Base-by-base conservation (phyloP, 179 eudicot species). In the Pouteria campechiana region DNA sequence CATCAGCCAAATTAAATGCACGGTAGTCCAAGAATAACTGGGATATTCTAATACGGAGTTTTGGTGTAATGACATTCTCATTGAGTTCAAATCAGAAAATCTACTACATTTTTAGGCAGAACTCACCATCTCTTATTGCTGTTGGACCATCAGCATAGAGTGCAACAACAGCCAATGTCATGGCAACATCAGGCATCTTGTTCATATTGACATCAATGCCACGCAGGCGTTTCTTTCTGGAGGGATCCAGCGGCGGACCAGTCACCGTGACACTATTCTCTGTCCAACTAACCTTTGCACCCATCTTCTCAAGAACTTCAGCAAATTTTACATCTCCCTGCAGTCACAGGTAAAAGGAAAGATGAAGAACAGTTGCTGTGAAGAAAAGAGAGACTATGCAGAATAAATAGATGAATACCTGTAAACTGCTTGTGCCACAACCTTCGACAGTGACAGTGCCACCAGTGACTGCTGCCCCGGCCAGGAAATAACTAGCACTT, bases 161-260 rank as follows among this genome's bases (percentile, higher is more conserved):
- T 37, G 98, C 98, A 21, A 86, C 88, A 11, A 90, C 98, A 24
- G 98, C 98, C 34, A 90, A 84, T 16, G 98, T 90, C 98, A 90
- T 90, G 29, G 98, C 98, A 19, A 90, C 98, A 65, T 90, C 98
- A 17, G 98, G 98, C 98, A 90, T 90, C 65, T 90, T 90, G 83
- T 90, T 90, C 98, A 90, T 90, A 85, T 90, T 90, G 34, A 90
- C 93, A 51, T 86, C 98, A 53, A 90, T 28, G 16, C 87, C 80
- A 14, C 74, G 76, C 67, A 90, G 61, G 48, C 75, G 98, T 72
- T 79, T 82, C 54, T 57, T 74, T 45, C 90, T 83, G 41, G 54
- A 70, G 35, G 94, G 49, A 56, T 63, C 56, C 25, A 84, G 73
- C n/a, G 84, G 84, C 36, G 96, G 98, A 41, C 98, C 98, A 3